Conservation (phyloP, 768 basidiomycete species). For the Lactifluus pinguis region DNA sequence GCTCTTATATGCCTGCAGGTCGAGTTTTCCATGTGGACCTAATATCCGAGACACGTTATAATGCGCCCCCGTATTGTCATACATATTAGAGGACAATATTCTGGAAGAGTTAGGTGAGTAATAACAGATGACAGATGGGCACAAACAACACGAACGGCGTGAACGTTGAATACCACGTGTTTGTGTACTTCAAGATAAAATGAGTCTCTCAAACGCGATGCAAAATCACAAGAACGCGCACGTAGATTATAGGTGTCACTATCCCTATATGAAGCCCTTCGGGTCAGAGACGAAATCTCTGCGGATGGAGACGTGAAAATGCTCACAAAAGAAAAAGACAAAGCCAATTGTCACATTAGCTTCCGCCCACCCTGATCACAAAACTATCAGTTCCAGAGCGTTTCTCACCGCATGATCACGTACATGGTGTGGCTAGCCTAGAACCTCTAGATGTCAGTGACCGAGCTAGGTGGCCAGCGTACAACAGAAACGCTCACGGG, state of each 20-base stretch:
- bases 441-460: background rate
- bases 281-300: background rate
- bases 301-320: background rate
- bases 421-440: slow-evolving; percentile 60
- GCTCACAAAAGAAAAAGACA: slow-evolving; percentile 36
- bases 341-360: slow-evolving; percentile 54
- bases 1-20: slow-evolving; percentile 30
- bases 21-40: slow-evolving; percentile 28
- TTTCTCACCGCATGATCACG: background rate
- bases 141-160: slow-evolving; percentile 27
- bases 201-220: background rate
- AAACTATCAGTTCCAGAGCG: background rate
- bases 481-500: slow-evolving; percentile 11
- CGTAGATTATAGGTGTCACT: slow-evolving; percentile 31
- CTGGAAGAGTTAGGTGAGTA: background rate
- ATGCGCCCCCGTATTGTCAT: slow-evolving; percentile 32
- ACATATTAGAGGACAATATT: slow-evolving; percentile 39
- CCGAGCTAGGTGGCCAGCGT: background rate
- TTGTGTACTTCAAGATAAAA: slow-evolving; percentile 24
- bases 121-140: background rate
- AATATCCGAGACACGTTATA: slow-evolving; percentile 37
- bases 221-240: slow-evolving; percentile 1
- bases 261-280: slow-evolving; percentile 26
- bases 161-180: slow-evolving; percentile 29
- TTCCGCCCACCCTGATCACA: slow-evolving; percentile 51